A percentile compares a stretch with the other conserved stretches of the same genome.
Conservation (phyloP, 2,329 filamentous ascomycete species). For the Penicillium psychrosexuale region DNA sequence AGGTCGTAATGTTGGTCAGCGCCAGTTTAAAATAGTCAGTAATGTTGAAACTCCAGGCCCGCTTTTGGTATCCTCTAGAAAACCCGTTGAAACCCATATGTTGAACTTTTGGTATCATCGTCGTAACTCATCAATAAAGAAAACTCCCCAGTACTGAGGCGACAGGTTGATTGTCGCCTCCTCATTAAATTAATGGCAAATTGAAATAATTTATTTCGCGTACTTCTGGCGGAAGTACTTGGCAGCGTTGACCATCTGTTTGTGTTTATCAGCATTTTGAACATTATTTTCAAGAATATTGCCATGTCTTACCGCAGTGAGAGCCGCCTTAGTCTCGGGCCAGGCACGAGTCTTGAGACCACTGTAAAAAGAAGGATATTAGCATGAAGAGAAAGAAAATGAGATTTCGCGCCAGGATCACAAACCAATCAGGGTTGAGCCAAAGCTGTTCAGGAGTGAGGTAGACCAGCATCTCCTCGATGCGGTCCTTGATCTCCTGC, state of each 20-base stretch:
- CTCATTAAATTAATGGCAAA: conserved; percentile 21
- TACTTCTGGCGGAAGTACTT: conserved; percentile 95
- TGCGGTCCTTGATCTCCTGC: conserved; percentile 97
- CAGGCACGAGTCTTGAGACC: conserved; percentile 99
- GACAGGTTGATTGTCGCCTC: conserved; percentile 41
- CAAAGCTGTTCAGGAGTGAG: conserved; percentile 98
- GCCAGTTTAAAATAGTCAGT: conserved; percentile 53
- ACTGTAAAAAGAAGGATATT: conserved; percentile 7
- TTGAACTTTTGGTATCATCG: conserved; percentile 45
- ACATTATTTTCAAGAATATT: neutral
- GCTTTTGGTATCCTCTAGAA: conserved; percentile 38
- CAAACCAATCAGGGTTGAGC: conserved; percentile 85
- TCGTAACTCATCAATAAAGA: conserved; percentile 39
- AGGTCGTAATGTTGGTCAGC: conserved; percentile 15
- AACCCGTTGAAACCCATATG: conserved; percentile 40
- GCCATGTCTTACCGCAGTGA: conserved; percentile 53
- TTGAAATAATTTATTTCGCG: conserved; percentile 50
- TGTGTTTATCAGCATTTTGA: conserved; percentile 43
- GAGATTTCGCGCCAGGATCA: too few species aligned
- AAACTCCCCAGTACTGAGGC: conserved; percentile 30
- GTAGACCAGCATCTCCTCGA: conserved; percentile 96
- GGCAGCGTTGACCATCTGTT: conserved; percentile 92
- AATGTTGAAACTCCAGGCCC: conserved; percentile 41
- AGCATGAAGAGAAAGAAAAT: too few species aligned
- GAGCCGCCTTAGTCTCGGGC: conserved; percentile 95